phyloP scores from a whole-genome alignment of 2,329 filamentous ascomycete species.

The Akanthomyces uredinophilus region DNA sequence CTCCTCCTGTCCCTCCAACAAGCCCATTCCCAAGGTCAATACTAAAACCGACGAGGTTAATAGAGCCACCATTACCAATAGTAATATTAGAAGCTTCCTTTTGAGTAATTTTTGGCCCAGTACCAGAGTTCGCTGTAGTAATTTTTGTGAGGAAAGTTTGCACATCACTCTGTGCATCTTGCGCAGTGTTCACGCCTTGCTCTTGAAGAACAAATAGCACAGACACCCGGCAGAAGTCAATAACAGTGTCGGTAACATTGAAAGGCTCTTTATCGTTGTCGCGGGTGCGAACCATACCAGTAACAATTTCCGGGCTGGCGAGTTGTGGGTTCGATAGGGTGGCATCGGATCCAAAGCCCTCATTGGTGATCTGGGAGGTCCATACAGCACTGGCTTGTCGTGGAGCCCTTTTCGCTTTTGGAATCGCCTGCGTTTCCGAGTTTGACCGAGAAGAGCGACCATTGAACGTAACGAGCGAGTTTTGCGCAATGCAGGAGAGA shows the following conservation, averaged over 20 bases:
- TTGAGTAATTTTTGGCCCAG: slow-evolving; percentile 30
- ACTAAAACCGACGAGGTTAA: slow-evolving; percentile 46
- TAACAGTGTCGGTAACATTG: slow-evolving; percentile 46
- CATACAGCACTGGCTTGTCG: not conserved
- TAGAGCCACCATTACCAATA: slow-evolving; percentile 39
- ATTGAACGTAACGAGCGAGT: slow-evolving; percentile 81
- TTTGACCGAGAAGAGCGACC: slow-evolving; percentile 41
- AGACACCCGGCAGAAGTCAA: slow-evolving; percentile 60
- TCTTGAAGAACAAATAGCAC: slow-evolving; percentile 59
- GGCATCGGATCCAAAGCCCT: not conserved
- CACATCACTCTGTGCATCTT: slow-evolving; percentile 48
- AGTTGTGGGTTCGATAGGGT: not conserved
- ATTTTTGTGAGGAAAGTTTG: slow-evolving; percentile 48
- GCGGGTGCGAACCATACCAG: not conserved
- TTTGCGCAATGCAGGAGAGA: slow-evolving; percentile 78
- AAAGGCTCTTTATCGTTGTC: slow-evolving; percentile 30
- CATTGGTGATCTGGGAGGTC: not conserved
- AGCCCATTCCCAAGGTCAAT: slow-evolving; percentile 33
- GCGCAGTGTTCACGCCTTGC: slow-evolving; percentile 44
- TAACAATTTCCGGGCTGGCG: not conserved
- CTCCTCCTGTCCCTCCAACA: not conserved
- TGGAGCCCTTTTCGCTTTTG: not conserved
- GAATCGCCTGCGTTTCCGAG: slow-evolving; percentile 10
- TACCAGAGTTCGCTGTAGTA: slow-evolving; percentile 24
- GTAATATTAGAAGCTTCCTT: slow-evolving; percentile 37